These are phyloP conservation scores for Helicocarpus griseus DNA, from an alignment of 2,329 filamentous ascomycete species.

Conservation along the genomic window DNA sequence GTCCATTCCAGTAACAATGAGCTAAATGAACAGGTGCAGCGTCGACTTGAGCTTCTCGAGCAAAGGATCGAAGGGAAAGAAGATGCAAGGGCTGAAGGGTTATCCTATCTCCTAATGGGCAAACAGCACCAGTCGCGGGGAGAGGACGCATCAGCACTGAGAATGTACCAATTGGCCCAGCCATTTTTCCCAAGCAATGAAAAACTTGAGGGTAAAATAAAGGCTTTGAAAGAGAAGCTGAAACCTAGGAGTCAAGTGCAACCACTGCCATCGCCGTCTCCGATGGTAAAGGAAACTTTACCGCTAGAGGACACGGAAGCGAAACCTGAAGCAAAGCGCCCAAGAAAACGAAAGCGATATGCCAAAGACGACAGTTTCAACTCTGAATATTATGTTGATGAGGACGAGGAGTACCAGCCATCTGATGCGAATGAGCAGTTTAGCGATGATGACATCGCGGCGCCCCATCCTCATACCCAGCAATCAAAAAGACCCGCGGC, in stretches of 20 bases:
- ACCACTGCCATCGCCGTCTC: not conserved
- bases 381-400: constrained; percentile 7
- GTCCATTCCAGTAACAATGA: constrained; percentile 29
- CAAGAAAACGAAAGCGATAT: not conserved
- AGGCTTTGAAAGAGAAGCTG: constrained; percentile 43
- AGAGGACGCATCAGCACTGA: constrained; percentile 66
- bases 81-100: constrained; percentile 67
- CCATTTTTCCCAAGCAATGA: constrained; percentile 79
- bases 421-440: constrained; percentile 16
- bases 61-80: constrained; percentile 71
- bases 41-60: constrained; percentile 73
- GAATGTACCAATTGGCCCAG: constrained; percentile 76
- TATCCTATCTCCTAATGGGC: constrained; percentile 80
- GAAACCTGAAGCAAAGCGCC: constrained; percentile 8
- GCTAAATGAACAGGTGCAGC: constrained; percentile 69
- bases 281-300: too few relatives aligned
- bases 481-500: constrained; percentile 21
- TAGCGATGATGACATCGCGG: constrained; percentile 24
- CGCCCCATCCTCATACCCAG: constrained; percentile 16
- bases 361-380: not conserved
- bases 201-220: constrained; percentile 56
- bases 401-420: constrained; percentile 25
- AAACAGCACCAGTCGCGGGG: constrained; percentile 80
- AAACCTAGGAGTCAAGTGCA: constrained; percentile 13
- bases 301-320: constrained; percentile 24